Evolutionary conservation across 108 stramenopile genomes (phyloP).

Genomic region (Skeletonema costatum): DNA sequence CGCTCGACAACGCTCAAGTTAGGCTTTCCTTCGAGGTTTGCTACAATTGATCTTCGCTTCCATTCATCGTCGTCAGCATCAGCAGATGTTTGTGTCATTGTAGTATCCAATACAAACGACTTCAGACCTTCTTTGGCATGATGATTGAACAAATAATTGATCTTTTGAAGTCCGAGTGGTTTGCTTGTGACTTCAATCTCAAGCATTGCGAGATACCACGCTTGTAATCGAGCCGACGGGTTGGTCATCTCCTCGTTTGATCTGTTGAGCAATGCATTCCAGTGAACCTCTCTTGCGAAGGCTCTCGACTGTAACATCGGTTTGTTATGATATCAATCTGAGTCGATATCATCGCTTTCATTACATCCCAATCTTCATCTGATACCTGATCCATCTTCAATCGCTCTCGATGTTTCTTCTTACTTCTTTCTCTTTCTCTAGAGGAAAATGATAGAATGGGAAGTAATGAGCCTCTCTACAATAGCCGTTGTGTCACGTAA

Average conservation of each 20-base stretch:
- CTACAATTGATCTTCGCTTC: constrained; percentile 19
- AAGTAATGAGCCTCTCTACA: too few relatives aligned
- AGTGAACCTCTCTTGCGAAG: constrained; percentile 20
- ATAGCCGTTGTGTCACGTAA: too few relatives aligned
- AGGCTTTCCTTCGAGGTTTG: constrained; percentile 14
- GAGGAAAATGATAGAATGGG: too few relatives aligned
- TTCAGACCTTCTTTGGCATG: constrained; percentile 7
- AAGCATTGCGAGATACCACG: constrained; percentile 38
- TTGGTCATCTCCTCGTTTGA: constrained; percentile 19
- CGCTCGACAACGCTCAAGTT: constrained; percentile 21
- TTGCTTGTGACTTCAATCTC: constrained; percentile 30
- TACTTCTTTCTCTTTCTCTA: too few relatives aligned
- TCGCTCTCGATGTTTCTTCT: not conserved
- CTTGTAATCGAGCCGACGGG: constrained; percentile 19
- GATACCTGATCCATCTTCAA: not conserved
- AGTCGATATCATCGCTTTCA: constrained; percentile 34
- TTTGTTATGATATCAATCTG: constrained; percentile 20
- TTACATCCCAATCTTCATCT: constrained; percentile 37
- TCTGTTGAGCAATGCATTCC: constrained; percentile 32
- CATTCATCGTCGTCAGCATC: constrained; percentile 8
- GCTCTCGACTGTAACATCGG: constrained; percentile 19
- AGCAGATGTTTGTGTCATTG: not conserved
- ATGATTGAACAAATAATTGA: constrained; percentile 20
- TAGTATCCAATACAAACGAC: constrained; percentile 38
- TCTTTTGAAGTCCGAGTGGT: constrained; percentile 18